A percentile compares a stretch with the other conserved stretches of the same genome.
These are phyloP conservation scores for Gigaspora rosea DNA, from an alignment of 192 early-diverging fungal genomes.

Conservation along the genomic window DNA sequence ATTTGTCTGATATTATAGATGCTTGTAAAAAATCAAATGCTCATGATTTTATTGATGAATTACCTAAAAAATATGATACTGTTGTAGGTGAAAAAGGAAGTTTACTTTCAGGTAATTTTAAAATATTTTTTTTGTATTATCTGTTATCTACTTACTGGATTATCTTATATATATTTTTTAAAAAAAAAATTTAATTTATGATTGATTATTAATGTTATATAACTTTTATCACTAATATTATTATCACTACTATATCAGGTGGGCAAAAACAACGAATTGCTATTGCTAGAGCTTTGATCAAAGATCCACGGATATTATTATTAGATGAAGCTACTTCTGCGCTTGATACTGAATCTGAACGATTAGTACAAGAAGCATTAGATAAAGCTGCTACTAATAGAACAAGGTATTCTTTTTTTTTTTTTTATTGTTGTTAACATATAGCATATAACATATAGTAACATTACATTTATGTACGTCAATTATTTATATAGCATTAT, in stretches of 20 bases:
- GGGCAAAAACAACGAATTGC: slow-evolving; percentile 55
- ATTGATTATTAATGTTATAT: too few species aligned
- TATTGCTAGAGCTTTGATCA: slow-evolving; percentile 80
- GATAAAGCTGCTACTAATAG: slow-evolving; percentile 55
- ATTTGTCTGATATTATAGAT: slow-evolving; percentile 70
- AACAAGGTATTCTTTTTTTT: too few species aligned
- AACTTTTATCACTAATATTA: too few species aligned
- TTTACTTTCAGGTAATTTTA: slow-evolving; percentile 54
- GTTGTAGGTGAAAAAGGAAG: slow-evolving; percentile 73
- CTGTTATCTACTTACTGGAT: too few species aligned
- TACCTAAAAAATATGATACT: slow-evolving; percentile 84
- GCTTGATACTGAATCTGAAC: slow-evolving; percentile 68
- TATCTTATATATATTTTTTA: slow-evolving; percentile 19
- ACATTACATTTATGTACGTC: too few species aligned
- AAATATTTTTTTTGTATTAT: too few species aligned
- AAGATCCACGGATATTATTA: slow-evolving; percentile 70
- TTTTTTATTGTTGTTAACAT: too few species aligned
- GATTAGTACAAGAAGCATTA: slow-evolving; percentile 65
- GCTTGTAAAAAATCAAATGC: slow-evolving; percentile 73
- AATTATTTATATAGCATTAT: too few species aligned
- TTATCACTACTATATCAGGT: neutral
- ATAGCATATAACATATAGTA: too few species aligned
- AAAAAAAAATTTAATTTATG: too few species aligned
- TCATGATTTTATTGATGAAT: slow-evolving; percentile 79
- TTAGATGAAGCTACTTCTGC: slow-evolving; percentile 82